Base-by-base conservation (phyloP, 495 filamentous ascomycete species). In the Patellaria atrata region DNA sequence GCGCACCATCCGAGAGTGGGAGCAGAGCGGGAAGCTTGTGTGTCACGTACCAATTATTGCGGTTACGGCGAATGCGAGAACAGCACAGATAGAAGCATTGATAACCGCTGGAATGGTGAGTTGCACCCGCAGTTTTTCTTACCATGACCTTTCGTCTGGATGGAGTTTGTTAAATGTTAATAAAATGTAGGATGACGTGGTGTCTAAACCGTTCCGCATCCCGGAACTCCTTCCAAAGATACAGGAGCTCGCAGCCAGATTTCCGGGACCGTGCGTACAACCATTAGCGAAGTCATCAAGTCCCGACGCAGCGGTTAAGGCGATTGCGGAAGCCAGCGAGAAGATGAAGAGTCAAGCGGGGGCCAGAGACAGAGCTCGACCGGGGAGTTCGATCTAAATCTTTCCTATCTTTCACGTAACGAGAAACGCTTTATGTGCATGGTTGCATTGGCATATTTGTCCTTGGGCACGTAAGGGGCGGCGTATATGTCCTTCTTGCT, bases 171-270 rank as follows among this genome's bases (percentile, higher is more conserved):
- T 5, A 20, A 32, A 19, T 21, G 16, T 36, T 19, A 25, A 36
- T 25, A 13, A 27, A 5, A n/a, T 31, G 21, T 41, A 81, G 77
- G 79, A 87, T 51, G 79, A 77, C 49, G 71, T 84, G 11, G 73
- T 89, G 22, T 73, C 76, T 3, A 91, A 91, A 48, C 82, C 82
- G 8, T 87, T 89, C 47, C 64, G 73, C 10, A 75, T 82, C 26
- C 58, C 65, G 5, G 77, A 84, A 22, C 58, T 89, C 16, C 60
- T 80, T 16, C 69, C 72, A 5, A 82, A 79, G 57, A 79, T 83
- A 41, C 51, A 56, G 34, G 50, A 59, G 38, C 32, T 61, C 33
- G 30, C 43, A 37, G 37, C 22, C 17, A 37, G 18, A 25, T 34
- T 27, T 31, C 8, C 28, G 28, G 9, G 23, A 26, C n/a, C n/a